Conservation (phyloP, 805 yeast species). For the Lipomyces starkeyi region DNA sequence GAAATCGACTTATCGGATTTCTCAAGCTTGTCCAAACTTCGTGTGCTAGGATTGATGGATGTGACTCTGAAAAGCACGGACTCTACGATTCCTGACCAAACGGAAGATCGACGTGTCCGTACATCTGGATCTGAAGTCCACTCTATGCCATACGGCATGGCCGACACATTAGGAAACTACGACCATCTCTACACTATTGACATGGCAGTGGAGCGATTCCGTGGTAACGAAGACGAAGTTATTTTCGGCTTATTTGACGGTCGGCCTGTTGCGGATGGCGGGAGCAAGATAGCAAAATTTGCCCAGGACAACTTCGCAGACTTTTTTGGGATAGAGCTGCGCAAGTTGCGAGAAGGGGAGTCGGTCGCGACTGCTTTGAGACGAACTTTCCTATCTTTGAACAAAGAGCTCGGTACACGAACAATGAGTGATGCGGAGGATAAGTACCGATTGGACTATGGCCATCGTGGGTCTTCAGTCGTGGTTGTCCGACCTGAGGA, state of each 20-base stretch:
- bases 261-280: conserved; percentile 53
- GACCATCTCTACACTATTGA: conserved; percentile 75
- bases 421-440: conserved; percentile 34
- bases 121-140: conserved; percentile 84
- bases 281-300: conserved; percentile 62
- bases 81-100: conserved; percentile 86
- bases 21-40: conserved; percentile 72
- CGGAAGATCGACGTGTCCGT: conserved; percentile 79
- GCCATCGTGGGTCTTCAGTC: conserved; percentile 36
- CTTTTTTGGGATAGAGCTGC: conserved; percentile 70
- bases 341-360: conserved; percentile 52
- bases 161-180: conserved; percentile 79
- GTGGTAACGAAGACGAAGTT: conserved; percentile 83
- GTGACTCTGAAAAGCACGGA: conserved; percentile 80
- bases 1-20: conserved; percentile 59
- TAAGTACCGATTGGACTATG: conserved; percentile 38
- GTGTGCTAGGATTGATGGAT: conserved; percentile 87
- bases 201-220: conserved; percentile 81
- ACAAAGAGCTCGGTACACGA: conserved; percentile 74
- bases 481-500: conserved; percentile 68
- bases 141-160: conserved; percentile 84
- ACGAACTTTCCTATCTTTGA: conserved; percentile 76
- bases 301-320: conserved; percentile 75
- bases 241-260: conserved; percentile 88
- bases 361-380: conserved; percentile 77